Base-by-base conservation (phyloP, 768 basidiomycete species). In the Cubamyces sp. region DNA sequence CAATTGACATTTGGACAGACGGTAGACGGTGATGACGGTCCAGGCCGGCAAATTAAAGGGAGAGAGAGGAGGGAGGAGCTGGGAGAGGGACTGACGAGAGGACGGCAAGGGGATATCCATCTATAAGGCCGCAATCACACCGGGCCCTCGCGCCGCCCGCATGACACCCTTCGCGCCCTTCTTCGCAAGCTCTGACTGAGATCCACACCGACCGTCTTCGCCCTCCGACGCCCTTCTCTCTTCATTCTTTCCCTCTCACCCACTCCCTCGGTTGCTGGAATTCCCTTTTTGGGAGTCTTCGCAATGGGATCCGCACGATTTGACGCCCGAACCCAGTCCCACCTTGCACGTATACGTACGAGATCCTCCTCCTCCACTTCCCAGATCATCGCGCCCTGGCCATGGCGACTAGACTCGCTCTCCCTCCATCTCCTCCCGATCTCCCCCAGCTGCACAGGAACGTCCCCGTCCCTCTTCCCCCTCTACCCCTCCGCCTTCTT, bases 281-380 rank as follows among this genome's bases (percentile, higher is more conserved):
- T 43, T 49, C 9, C 62, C 57, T 26, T 60, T 54, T n/a, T 1
- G 47, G 62, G 7, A 21, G 37, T 16, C 62, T 64, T 64, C 62
- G 50, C 30, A 3, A 21, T 8, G 18, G 15, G 62, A 64, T 64
- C 48, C 57, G 40, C 61, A 52, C 34, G 30, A 25, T 47, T 55
- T 47, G 51, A 39, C 40, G 34, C 18, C 48, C 57, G 25, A 49
- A 37, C 16, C 41, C 15, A 39, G 56, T 26, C 6, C 39, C 41
- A 25, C 59, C 42, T 45, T 28, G 48, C 42, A 16, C 14, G 45
- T 26, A 61, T 43, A 61, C 60, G 60, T 61, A 53, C 52, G 60
- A 61, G 52, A 41, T 54, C 53, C 39, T 30, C 8, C 37, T 16
- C 25, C 2, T 9, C 34, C 34, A 34, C 6, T 25, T 46, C 21